Base-by-base conservation (phyloP, 352 stramenopile species). In the Saprolegnia diclina region DNA sequence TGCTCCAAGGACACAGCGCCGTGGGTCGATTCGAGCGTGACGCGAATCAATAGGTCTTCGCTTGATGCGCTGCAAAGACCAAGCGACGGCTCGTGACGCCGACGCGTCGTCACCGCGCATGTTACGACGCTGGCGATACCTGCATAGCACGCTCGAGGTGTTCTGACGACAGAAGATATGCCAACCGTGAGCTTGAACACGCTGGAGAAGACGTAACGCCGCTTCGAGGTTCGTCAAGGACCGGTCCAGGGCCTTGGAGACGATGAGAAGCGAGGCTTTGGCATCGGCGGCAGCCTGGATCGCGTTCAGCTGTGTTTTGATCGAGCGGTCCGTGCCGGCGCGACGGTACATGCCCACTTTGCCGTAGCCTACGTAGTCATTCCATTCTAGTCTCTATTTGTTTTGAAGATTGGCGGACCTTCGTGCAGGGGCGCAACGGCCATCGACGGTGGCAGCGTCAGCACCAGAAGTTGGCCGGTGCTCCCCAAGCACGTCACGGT, bases 261-360 rank as follows among this genome's bases (percentile, higher is more conserved):
- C 5, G n/a, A 29, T 54, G 46, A 54, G 46, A 22, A 54, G 46
- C 24, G n/a, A 29, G 24, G 46, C n/a, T 54, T 54, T 54, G n/a
- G n/a, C 24, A 5, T 54, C 46, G 5, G 46, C 24, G n/a, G 46
- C 46, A 54, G n/a, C 24, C n/a, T 29, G 46, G 46, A 54, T 54
- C 24, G n/a, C 46, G 24, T 29, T 5, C 46, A 54, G 24, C 46
- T 54, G 46, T 5, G 46, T 5, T 5, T 54, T 54, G 46, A 54
- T 54, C 24, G 46, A 54, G 46, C 46, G n/a, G 24, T 54, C 46
- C 46, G 46, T 54, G 46, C 46, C 46, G 24, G 46, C 46, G n/a
- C 24, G n/a, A 29, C 46, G 46, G 24, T 22, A 54, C n/a, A 29
- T 54, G 24, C 46, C 46, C n/a, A 54, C 46, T 5, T 29, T 29